Percentiles rank a stretch among this genome's conserved stretches.
These are phyloP conservation scores for Epichloe hybrida DNA, from an alignment of 2,329 filamentous ascomycete species.

Conservation along the genomic window DNA sequence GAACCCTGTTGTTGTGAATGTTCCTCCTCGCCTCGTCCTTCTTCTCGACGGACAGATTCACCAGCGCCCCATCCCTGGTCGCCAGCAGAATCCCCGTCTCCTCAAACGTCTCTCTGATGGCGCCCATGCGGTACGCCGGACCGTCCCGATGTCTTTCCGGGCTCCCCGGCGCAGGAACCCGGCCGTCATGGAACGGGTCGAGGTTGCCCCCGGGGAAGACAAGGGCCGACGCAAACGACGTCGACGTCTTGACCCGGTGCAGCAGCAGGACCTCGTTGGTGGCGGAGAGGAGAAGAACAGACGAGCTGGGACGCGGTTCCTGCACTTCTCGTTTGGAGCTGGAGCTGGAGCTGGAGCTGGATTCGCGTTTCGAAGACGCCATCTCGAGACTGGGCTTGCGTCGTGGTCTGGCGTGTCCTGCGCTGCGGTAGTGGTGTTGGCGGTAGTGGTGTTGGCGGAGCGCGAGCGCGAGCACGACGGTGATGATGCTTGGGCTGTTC, in stretches of 20 bases:
- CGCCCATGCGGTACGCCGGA: slow-evolving; percentile 62
- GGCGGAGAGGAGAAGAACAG: slow-evolving; percentile 74
- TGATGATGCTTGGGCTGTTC: neutral
- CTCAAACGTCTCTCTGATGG: slow-evolving; percentile 86
- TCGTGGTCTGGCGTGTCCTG: neutral
- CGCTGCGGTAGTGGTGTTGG: neutral
- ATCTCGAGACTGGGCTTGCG: neutral
- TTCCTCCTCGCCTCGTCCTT: slow-evolving; percentile 51
- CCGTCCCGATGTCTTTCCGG: slow-evolving; percentile 55
- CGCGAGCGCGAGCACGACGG: neutral
- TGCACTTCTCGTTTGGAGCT: slow-evolving; percentile 12
- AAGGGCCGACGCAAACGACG: slow-evolving; percentile 79
- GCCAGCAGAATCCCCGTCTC: slow-evolving; percentile 84
- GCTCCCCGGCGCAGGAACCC: slow-evolving; percentile 30
- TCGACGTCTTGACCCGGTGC: slow-evolving; percentile 69
- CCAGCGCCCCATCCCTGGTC: slow-evolving; percentile 34
- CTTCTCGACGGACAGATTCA: slow-evolving; percentile 46
- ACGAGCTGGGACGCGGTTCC: slow-evolving; percentile 53
- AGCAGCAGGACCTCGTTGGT: slow-evolving; percentile 79
- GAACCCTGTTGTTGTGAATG: slow-evolving; percentile 53
- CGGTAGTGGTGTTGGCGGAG: neutral
- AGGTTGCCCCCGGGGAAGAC: slow-evolving; percentile 81
- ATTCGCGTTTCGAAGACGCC: slow-evolving; percentile 5
- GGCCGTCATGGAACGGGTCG: slow-evolving; percentile 62
- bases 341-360: neutral